Evolutionary conservation across 805 yeast species (phyloP), one percentile per base, ranked within the genome.

Genomic region (Debaryomyces hansenii): DNA sequence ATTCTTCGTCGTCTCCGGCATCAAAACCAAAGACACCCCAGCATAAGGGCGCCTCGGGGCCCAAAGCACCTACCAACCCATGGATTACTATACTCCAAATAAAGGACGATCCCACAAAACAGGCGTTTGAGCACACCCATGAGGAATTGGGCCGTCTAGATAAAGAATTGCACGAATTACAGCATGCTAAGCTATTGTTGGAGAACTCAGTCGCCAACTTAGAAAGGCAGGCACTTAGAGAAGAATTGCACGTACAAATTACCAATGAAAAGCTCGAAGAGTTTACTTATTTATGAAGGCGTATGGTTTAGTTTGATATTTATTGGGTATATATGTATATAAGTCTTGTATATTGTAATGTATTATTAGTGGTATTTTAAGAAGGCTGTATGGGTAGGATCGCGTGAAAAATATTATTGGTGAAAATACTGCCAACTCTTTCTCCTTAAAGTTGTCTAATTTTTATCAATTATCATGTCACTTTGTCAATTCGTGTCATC

Each of bases 241-340:
- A 73, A 44, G 67, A 57, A 15, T 50, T 70, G 33, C 64, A 67
- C 47, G 72, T 63, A 6, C 64, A 63, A 43, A 42, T 70, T n/a
- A 62, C 72, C 28, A 74, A 63, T 37, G 83, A 79, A 49, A 77
- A 77, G 53, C 62, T 79, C 37, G 83, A 78, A 50, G 78, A 77
- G 47, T 67, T 79, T 60, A 63, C 77, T 20, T 71, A 71, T 48
- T 52, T 71, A 42, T 74, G 52, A 40, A 16, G 18, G 18, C 18
- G 4, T 16, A 16, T 24, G 27, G 27, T 9, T 24, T 9, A 24
- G 27, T 7, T 24, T 24, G 27, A 24, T 24, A 24, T 24, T 37
- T 5, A 4, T 16, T n/a, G 12, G 15, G 20, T 20, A 32, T 12
- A 29, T 40, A 35, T 40, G 33, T 40, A 14, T 20, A 27, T 24